A percentile compares a stretch with the other conserved stretches of the same genome.
Evolutionary conservation across 495 filamentous ascomycete species (phyloP).

Genomic region (Lichenothelia convexa): DNA sequence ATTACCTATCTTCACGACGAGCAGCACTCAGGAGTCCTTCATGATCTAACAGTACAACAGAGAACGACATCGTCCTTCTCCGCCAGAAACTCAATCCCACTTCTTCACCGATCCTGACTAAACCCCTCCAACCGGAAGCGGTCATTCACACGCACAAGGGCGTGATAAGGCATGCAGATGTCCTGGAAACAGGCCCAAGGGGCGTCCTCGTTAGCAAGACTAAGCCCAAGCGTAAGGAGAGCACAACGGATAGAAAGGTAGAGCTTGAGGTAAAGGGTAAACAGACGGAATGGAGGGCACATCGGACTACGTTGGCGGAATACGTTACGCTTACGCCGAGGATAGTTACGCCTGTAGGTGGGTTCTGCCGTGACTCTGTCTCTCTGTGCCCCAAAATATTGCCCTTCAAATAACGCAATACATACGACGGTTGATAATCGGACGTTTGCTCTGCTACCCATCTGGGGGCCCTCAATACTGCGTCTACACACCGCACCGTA

Average conservation of each 20-base stretch:
- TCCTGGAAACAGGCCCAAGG: conserved; percentile 43
- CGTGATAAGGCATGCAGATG: conserved; percentile 33
- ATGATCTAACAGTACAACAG: conserved; percentile 19
- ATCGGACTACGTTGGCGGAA: conserved; percentile 48
- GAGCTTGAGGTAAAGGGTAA: too few species aligned
- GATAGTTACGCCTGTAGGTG: conserved; percentile 52
- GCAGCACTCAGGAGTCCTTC: too few species aligned
- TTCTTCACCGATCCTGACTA: conserved; percentile 27
- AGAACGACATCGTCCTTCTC: conserved; percentile 40
- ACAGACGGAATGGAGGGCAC: conserved; percentile 31
- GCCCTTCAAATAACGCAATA: too few species aligned
- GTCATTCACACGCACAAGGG: conserved; percentile 32
- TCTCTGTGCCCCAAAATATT: too few species aligned
- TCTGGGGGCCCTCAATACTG: too few species aligned
- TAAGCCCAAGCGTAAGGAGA: too few species aligned
- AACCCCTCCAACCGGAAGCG: conserved; percentile 28
- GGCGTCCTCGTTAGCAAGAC: conserved; percentile 34
- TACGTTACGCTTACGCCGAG: conserved; percentile 46
- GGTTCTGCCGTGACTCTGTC: too few species aligned
- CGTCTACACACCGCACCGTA: too few species aligned
- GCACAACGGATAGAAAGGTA: too few species aligned
- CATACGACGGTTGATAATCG: too few species aligned
- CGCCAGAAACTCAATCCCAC: conserved; percentile 23
- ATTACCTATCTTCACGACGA: too few species aligned
- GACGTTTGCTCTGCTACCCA: too few species aligned